Evolutionary conservation across 202 grass and related monocot species (phyloP).

Genomic region (Zizania palustris): DNA sequence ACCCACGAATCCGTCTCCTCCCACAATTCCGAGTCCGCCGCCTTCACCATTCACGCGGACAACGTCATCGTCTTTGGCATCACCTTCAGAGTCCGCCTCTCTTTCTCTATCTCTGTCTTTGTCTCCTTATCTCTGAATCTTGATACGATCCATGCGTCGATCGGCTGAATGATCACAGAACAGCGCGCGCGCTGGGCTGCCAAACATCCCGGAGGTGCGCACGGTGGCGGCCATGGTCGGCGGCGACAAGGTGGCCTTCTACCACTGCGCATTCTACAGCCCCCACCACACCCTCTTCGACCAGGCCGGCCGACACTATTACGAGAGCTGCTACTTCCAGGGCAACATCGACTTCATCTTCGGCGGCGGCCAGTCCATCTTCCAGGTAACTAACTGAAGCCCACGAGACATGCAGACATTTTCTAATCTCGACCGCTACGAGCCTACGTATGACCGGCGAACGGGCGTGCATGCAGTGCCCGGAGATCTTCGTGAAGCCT

Average conservation of each 20-base stretch:
- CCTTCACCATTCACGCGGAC: conserved; percentile 62
- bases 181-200: conserved; percentile 43
- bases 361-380: conserved; percentile 74
- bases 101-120: not conserved
- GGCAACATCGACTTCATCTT: conserved; percentile 99
- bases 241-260: conserved; percentile 86
- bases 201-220: conserved; percentile 43
- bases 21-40: conserved; percentile 64
- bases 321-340: conserved; percentile 92
- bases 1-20: conserved; percentile 50
- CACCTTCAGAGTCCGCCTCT: conserved; percentile 63
- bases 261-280: conserved; percentile 87
- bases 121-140: not conserved
- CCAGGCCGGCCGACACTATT: conserved; percentile 69
- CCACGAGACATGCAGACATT: not conserved
- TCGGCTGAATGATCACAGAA: conserved; percentile 36
- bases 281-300: conserved; percentile 87
- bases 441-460: not conserved
- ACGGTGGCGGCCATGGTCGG: conserved; percentile 67
- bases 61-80: conserved; percentile 81
- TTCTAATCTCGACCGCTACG: not conserved
- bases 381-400: conserved; percentile 50
- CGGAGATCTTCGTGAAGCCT: conserved; percentile 85
- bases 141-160: not conserved
- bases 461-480: conserved; percentile 42